phyloP scores from a whole-genome alignment of 2,329 filamentous ascomycete genomes.

The Neofusicoccum cordaticola region DNA sequence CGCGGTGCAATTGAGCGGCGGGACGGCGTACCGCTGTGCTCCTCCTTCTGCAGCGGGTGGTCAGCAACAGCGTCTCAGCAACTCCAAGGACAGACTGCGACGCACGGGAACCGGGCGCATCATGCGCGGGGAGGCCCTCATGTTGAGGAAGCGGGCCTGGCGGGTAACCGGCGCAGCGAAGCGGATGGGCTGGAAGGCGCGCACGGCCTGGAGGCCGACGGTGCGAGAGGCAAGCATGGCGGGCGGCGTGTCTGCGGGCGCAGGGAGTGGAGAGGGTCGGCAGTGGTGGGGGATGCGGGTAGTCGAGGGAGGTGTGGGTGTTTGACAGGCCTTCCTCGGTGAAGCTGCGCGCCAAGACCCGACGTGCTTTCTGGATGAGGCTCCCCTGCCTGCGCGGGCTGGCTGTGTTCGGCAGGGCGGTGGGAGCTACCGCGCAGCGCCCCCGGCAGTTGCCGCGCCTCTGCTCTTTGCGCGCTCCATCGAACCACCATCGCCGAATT shows the following conservation, averaged over 20 bases:
- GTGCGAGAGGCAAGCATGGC: conserved; percentile 38
- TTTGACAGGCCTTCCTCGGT: background rate
- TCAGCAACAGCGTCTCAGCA: conserved; percentile 36
- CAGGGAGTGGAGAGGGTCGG: conserved; percentile 30
- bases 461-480: conserved; percentile 13
- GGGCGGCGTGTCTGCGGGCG: conserved; percentile 24
- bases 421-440: background rate
- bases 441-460: conserved; percentile 10
- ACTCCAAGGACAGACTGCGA: conserved; percentile 22
- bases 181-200: conserved; percentile 16
- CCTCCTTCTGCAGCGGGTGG: conserved; percentile 54
- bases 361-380: background rate
- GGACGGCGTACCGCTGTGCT: conserved; percentile 55
- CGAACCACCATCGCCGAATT: conserved; percentile 16
- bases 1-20: background rate
- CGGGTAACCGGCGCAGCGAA: conserved; percentile 15
- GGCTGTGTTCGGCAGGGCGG: background rate
- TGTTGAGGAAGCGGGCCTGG: conserved; percentile 18
- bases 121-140: conserved; percentile 50
- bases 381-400: background rate
- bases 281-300: conserved; percentile 21
- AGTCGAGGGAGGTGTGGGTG: conserved; percentile 25
- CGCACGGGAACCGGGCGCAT: conserved; percentile 68
- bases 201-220: conserved; percentile 34
- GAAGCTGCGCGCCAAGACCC: conserved; percentile 7